A percentile compares a stretch with the other conserved stretches of the same genome.
phyloP scores from a whole-genome alignment of 306 rosid species.

The Inga leiocalycina region DNA sequence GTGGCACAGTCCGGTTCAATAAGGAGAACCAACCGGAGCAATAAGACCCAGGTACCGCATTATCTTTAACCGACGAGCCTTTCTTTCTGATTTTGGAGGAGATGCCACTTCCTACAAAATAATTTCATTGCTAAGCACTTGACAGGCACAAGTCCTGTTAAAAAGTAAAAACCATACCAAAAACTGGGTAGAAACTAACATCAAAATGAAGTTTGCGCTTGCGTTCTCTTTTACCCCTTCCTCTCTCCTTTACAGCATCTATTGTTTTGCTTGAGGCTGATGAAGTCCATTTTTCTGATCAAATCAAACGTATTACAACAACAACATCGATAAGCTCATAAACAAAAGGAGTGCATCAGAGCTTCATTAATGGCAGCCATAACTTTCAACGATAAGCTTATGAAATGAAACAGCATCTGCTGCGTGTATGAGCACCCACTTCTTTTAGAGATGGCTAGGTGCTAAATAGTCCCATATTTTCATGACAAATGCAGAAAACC shows the following conservation, averaged over 20 bases:
- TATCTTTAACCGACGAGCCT: constrained; percentile 64
- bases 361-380: neutral
- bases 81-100: constrained; percentile 49
- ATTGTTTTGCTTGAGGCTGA: constrained; percentile 56
- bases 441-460: constrained; percentile 18
- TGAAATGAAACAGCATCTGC: constrained; percentile 8
- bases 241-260: constrained; percentile 47
- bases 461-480: neutral
- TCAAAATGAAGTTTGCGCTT: constrained; percentile 68
- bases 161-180: constrained; percentile 12
- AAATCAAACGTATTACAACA: constrained; percentile 17
- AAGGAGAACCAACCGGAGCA: constrained; percentile 79
- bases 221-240: constrained; percentile 73
- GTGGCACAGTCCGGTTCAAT: neutral
- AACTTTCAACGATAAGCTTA: constrained; percentile 7
- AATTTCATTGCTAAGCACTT: constrained; percentile 26
- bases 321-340: neutral
- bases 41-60: constrained; percentile 80
- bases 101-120: constrained; percentile 54
- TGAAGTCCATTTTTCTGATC: constrained; percentile 61
- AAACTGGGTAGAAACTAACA: constrained; percentile 47
- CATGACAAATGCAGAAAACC: constrained; percentile 32
- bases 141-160: constrained; percentile 14
- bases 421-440: neutral
- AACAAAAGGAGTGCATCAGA: constrained; percentile 6